These are phyloP conservation scores for Podila minutissima DNA, from an alignment of 192 early-diverging fungal species.

Conservation along the genomic window DNA sequence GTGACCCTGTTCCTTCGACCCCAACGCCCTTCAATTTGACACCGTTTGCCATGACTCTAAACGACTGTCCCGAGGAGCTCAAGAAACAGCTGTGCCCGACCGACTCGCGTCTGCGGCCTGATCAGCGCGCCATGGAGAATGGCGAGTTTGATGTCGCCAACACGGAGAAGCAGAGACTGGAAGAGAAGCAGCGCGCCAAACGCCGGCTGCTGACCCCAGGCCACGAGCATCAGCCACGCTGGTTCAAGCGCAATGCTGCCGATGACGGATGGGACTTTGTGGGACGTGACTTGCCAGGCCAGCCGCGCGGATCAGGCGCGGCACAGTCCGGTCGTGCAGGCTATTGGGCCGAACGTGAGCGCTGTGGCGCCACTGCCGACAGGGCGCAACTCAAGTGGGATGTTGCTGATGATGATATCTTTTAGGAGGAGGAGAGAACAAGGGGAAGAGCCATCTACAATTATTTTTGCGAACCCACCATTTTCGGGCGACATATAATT, in stretches of 20 bases:
- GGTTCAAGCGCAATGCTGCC: slow-evolving; percentile 74
- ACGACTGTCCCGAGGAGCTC: slow-evolving; percentile 70
- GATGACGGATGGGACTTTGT: slow-evolving; percentile 53
- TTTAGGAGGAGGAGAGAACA: slow-evolving; percentile 21
- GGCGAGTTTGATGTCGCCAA: slow-evolving; percentile 84
- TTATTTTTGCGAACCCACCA: too few species aligned
- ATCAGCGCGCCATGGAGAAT: slow-evolving; percentile 88
- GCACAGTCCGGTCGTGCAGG: slow-evolving; percentile 72
- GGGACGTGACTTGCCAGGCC: slow-evolving; percentile 48
- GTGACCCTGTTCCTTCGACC: slow-evolving; percentile 56
- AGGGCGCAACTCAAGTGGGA: slow-evolving; percentile 53
- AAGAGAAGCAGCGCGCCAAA: slow-evolving; percentile 78
- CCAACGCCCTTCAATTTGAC: slow-evolving; percentile 81
- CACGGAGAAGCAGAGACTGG: slow-evolving; percentile 75
- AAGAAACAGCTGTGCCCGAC: slow-evolving; percentile 74
- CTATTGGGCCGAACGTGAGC: slow-evolving; percentile 78
- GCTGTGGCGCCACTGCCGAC: slow-evolving; percentile 49
- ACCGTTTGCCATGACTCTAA: slow-evolving; percentile 79
- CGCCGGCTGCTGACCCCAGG: slow-evolving; percentile 66
- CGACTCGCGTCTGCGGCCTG: slow-evolving; percentile 85
- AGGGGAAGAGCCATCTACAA: too few species aligned
- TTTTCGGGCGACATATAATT: too few species aligned
- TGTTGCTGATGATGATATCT: slow-evolving; percentile 57
- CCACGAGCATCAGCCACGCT: slow-evolving; percentile 69
- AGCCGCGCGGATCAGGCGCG: slow-evolving; percentile 74